phyloP scores from a whole-genome alignment of 345 rosid species.

The Syzygium aromaticum region DNA sequence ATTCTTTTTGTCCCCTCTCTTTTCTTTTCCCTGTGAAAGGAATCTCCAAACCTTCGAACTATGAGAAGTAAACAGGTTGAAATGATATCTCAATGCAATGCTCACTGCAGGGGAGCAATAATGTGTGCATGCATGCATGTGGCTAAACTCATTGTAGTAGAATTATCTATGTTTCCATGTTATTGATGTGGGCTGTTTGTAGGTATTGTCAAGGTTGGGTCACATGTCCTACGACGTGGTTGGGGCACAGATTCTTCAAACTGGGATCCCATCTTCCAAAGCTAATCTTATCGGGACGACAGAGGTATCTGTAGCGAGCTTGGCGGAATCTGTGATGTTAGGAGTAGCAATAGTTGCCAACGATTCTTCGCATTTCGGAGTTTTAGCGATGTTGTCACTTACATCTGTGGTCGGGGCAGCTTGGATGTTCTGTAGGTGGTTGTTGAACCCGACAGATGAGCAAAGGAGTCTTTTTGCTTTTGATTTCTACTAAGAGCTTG shows the following conservation, averaged over 20 bases:
- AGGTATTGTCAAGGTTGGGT: constrained; percentile 88
- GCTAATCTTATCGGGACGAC: constrained; percentile 90
- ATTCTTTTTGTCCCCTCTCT: not conserved
- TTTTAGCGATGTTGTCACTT: constrained; percentile 65
- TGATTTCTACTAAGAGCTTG: constrained; percentile 13
- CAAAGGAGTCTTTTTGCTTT: constrained; percentile 65
- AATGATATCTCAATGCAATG: not conserved
- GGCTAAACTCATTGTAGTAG: not conserved
- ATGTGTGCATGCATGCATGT: not conserved
- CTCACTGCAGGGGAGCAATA: not conserved
- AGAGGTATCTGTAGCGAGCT: constrained; percentile 83
- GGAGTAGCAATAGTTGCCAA: constrained; percentile 84
- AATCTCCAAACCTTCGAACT: not conserved
- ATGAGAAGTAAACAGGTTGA: not conserved
- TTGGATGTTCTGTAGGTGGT: constrained; percentile 79
- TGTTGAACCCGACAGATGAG: constrained; percentile 78
- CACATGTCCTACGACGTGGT: constrained; percentile 86
- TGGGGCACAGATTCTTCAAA: constrained; percentile 94
- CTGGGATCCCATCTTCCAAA: constrained; percentile 84
- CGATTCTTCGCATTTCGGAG: constrained; percentile 73
- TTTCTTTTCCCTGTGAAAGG: not conserved
- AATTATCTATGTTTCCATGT: not conserved
- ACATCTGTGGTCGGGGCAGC: constrained; percentile 79
- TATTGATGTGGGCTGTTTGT: constrained; percentile 3
- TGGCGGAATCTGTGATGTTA: constrained; percentile 83